Evolutionary conservation across 1,139 yeast species (phyloP), one percentile per base, ranked within the genome.

Genomic region (Magnusiomyces paraingens): DNA sequence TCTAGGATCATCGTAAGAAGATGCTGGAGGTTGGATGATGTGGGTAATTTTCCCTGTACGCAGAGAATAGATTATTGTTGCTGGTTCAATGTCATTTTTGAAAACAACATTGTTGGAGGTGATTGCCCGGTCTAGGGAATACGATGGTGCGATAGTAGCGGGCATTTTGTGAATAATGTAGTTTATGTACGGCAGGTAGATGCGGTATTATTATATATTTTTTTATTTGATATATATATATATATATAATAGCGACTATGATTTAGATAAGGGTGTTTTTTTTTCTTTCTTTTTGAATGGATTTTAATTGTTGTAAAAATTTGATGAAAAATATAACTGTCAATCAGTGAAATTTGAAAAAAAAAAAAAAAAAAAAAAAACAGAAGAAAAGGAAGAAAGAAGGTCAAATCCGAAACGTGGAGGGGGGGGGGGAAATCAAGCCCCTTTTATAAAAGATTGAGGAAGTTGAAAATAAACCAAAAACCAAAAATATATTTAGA

Each of bases 51-150:
- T 83, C 0, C 96, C 96, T 1, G 87, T 73, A 39, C 74, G 78
- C 1, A 73, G 60, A 1, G 88, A 82, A 66, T 76, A 86, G 43
- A 85, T 74, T 32, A 88, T 71, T 3, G 95, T 86, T 35, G 94
- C 95, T 0, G 87, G 81, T 1, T 64, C 67, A 1, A 84, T 63
- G 50, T 66, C 58, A 41, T 75, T 80, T 46, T 75, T 77, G 11
- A 86, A 58, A 35, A 86, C 79, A 8, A 86, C 94, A n/a, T 75
- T 73, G 14, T 73, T 68, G 1, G 95, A 87, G 0, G 87, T 72
- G 44, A 88, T 72, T 2, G 93, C 91, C 18, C 46, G 51, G 15
- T 45, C 6, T 49, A 42, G 20, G 32, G 32, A 26, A 47, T 47
- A 35, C 21, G 41, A 47, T 47, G 20, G n/a, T 22, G 32, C 40